These are phyloP conservation scores for Populus davidiana DNA, from an alignment of 345 rosid genomes.

Conservation along the genomic window DNA sequence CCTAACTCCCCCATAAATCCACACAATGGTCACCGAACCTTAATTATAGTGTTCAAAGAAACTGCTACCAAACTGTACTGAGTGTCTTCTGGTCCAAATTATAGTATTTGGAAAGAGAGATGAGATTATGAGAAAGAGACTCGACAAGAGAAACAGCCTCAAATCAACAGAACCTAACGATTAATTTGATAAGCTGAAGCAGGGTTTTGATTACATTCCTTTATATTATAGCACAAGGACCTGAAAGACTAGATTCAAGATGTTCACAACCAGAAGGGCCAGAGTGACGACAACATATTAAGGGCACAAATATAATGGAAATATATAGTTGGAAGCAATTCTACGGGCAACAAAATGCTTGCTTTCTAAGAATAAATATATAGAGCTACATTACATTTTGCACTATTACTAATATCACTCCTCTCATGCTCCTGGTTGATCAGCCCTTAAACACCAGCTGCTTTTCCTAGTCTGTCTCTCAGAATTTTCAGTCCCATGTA, in stretches of 20 bases:
- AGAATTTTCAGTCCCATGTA: constrained; percentile 87
- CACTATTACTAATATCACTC: background rate
- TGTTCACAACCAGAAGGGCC: background rate
- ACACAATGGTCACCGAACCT: constrained; percentile 1
- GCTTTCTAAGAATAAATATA: constrained; percentile 8
- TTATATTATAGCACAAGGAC: background rate
- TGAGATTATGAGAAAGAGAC: too few relatives aligned
- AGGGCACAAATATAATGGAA: background rate
- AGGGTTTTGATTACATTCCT: background rate
- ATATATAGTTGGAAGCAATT: background rate
- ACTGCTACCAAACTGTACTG: background rate
- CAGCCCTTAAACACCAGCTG: constrained; percentile 45
- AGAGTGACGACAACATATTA: background rate
- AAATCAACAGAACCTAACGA: background rate
- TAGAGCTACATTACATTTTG: constrained; percentile 8
- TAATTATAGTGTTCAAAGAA: background rate
- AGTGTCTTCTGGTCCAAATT: background rate
- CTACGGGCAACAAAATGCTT: background rate
- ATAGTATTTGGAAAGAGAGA: too few relatives aligned
- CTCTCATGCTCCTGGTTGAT: background rate
- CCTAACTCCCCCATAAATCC: background rate
- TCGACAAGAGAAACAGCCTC: too few relatives aligned
- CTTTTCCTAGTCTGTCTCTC: constrained; percentile 61
- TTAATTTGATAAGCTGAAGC: background rate
- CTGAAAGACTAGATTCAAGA: background rate